Evolutionary conservation across 2,329 filamentous ascomycete species (phyloP).

Genomic region (Cordyceps cateniannulata): DNA sequence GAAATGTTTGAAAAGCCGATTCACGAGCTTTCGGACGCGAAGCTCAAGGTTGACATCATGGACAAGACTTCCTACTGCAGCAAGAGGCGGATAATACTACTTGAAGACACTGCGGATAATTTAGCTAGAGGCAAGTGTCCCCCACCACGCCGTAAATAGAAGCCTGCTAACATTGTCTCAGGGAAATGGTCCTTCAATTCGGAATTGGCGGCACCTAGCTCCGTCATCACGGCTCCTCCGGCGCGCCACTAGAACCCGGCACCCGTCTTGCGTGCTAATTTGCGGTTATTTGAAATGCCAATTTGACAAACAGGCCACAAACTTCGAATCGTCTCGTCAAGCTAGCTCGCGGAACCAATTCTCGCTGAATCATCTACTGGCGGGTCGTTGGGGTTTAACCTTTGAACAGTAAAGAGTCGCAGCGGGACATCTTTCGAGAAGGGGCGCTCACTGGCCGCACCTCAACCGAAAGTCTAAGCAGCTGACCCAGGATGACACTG

Average conservation of each 20-base stretch:
- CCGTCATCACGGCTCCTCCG: background rate
- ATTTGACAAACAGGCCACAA: too few species aligned
- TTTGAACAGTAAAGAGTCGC: too few species aligned
- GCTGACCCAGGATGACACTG: too few species aligned
- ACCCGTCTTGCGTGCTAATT: too few species aligned
- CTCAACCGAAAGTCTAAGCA: too few species aligned
- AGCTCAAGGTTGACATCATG: conserved; percentile 96
- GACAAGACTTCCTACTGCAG: conserved; percentile 98
- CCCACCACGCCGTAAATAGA: background rate
- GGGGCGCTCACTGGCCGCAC: too few species aligned
- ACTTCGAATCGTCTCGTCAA: too few species aligned
- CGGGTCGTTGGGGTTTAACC: too few species aligned
- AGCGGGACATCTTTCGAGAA: too few species aligned
- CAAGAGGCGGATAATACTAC: conserved; percentile 78
- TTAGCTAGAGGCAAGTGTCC: conserved; percentile 64
- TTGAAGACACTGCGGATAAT: conserved; percentile 90
- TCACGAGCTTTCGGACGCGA: conserved; percentile 74
- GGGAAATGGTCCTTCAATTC: conserved; percentile 41
- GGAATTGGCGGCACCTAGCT: conserved; percentile 20
- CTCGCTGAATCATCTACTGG: too few species aligned
- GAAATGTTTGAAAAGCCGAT: conserved; percentile 99
- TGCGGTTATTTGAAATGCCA: too few species aligned
- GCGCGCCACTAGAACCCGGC: background rate
- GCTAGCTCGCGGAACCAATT: too few species aligned
- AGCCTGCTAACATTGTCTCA: conserved; percentile 17